These are phyloP conservation scores for Diplodia sapinea DNA, from an alignment of 2,329 filamentous ascomycete genomes.

Conservation along the genomic window DNA sequence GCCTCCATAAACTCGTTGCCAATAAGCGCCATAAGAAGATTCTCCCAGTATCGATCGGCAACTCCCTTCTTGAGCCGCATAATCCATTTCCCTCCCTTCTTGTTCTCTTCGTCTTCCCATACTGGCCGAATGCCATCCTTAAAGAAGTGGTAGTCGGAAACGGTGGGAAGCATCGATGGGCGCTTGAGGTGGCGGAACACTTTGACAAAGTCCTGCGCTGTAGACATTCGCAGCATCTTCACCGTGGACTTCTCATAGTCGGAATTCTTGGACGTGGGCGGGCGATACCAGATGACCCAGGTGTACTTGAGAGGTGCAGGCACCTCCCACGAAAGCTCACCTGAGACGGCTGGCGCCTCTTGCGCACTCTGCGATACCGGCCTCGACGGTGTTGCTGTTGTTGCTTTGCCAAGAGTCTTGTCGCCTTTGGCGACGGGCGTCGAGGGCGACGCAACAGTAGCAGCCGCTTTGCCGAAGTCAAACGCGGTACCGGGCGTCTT, in stretches of 20 bases:
- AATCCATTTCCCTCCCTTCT: constrained; percentile 96
- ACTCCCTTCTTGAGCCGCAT: constrained; percentile 96
- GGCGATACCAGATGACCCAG: constrained; percentile 98
- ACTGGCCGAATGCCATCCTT: constrained; percentile 95
- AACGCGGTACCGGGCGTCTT: constrained; percentile 83
- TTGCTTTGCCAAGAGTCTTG: constrained; percentile 40
- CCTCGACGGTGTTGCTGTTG: constrained; percentile 27
- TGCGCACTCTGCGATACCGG: constrained; percentile 8
- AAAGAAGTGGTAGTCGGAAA: constrained; percentile 98
- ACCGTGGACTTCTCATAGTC: constrained; percentile 98
- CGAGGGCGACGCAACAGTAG: constrained; percentile 55
- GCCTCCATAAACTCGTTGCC: constrained; percentile 95
- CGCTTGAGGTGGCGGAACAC: constrained; percentile 89
- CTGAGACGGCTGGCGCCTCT: constrained; percentile 48
- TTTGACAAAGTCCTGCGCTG: constrained; percentile 88
- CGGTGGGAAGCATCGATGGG: constrained; percentile 83
- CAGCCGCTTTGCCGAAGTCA: constrained; percentile 70
- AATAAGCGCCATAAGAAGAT: constrained; percentile 85
- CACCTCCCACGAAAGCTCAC: constrained; percentile 49
- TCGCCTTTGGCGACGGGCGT: constrained; percentile 69
- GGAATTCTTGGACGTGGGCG: constrained; percentile 94
- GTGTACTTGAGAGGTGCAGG: constrained; percentile 72
- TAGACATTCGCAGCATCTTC: constrained; percentile 79
- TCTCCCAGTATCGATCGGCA: constrained; percentile 95
- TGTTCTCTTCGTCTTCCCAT: constrained; percentile 98